Evolutionary conservation across 345 rosid genomes (phyloP).

Genomic region (Lepidium africanum): DNA sequence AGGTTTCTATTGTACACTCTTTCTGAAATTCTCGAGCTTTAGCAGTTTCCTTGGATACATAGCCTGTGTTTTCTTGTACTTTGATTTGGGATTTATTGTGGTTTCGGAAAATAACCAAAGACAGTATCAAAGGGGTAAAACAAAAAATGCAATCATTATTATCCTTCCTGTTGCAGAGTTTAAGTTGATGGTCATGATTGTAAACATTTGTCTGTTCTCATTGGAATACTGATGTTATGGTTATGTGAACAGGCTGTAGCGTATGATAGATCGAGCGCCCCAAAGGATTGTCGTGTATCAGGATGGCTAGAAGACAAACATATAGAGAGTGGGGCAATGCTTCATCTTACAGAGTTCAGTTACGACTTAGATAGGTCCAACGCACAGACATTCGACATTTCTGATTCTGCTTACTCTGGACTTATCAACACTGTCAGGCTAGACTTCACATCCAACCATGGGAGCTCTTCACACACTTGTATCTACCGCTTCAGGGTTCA

Average conservation of each 20-base stretch:
- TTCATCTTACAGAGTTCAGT: slow-evolving; percentile 60
- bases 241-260: slow-evolving; percentile 67
- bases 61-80: too few relatives aligned
- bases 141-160: neutral
- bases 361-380: slow-evolving; percentile 86
- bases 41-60: too few relatives aligned
- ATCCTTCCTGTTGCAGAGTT: neutral
- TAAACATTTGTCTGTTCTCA: neutral
- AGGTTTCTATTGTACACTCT: neutral
- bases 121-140: too few relatives aligned
- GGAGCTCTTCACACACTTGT: slow-evolving; percentile 72
- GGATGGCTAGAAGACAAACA: slow-evolving; percentile 68
- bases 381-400: slow-evolving; percentile 67
- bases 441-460: slow-evolving; percentile 80
- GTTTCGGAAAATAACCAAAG: too few relatives aligned
- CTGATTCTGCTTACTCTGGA: slow-evolving; percentile 37
- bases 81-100: too few relatives aligned
- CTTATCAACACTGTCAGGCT: slow-evolving; percentile 62
- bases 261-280: slow-evolving; percentile 84
- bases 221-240: neutral
- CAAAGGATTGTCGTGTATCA: slow-evolving; percentile 78
- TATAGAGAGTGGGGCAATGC: slow-evolving; percentile 32
- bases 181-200: neutral
- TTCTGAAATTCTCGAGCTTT: too few relatives aligned
- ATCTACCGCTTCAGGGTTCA: slow-evolving; percentile 92